Percentiles rank a stretch among this genome's conserved stretches.
phyloP scores from a whole-genome alignment of 176 grass and related monocot genomes.

The Juncus inflexus region DNA sequence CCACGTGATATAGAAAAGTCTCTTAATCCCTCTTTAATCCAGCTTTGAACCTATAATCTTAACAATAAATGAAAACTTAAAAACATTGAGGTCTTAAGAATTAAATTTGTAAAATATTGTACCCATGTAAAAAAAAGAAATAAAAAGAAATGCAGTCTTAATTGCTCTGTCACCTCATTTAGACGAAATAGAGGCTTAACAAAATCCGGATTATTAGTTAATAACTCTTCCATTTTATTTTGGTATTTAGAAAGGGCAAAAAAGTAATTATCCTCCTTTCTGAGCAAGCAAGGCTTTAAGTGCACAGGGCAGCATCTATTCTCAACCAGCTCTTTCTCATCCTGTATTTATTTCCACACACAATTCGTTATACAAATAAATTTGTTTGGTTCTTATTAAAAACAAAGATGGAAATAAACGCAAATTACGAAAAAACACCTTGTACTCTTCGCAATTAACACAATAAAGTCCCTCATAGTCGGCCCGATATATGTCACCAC shows the following conservation, averaged over 20 bases:
- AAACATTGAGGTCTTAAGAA: conserved; percentile 35
- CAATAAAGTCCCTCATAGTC: conserved; percentile 94
- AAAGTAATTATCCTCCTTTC: conserved; percentile 98
- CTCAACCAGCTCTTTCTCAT: conserved; percentile 84
- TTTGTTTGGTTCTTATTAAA: neutral
- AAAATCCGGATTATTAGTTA: conserved; percentile 84
- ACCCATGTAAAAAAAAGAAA: neutral
- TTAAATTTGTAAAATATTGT: neutral
- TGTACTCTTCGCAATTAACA: conserved; percentile 93
- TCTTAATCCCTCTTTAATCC: conserved; percentile 91
- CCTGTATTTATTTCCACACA: conserved; percentile 35
- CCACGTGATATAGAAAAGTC: conserved; percentile 95
- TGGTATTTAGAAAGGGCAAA: conserved; percentile 97
- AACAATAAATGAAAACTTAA: no score
- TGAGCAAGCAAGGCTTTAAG: conserved; percentile 70
- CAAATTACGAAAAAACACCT: conserved; percentile 42
- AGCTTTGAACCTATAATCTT: conserved; percentile 84
- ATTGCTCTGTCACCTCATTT: conserved; percentile 67
- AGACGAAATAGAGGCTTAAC: conserved; percentile 82
- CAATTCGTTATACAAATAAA: neutral
- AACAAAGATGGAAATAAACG: neutral
- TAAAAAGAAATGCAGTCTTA: conserved; percentile 15
- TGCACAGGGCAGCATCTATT: conserved; percentile 85
- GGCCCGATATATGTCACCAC: conserved; percentile 87
- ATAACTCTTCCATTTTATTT: conserved; percentile 72